Evolutionary conservation across 2,329 filamentous ascomycete genomes (phyloP).

Genomic region (Xylaria digitata): DNA sequence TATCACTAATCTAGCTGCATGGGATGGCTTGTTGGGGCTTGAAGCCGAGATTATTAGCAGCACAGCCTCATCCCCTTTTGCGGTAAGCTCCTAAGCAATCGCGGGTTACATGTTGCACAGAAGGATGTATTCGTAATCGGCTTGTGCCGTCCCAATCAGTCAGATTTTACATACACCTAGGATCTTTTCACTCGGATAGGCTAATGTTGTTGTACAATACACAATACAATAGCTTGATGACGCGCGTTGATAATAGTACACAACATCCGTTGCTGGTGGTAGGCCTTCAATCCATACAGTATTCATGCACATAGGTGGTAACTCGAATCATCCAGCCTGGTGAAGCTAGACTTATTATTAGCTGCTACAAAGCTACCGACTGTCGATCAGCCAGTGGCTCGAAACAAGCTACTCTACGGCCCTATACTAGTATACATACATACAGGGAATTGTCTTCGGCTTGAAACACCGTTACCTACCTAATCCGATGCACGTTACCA

Average conservation of each 20-base stretch:
- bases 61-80: conserved; percentile 28
- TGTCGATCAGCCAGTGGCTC: conserved; percentile 12
- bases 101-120: not conserved
- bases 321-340: not conserved
- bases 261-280: not conserved
- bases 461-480: conserved; percentile 26
- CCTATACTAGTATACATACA: not conserved
- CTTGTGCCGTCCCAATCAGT: conserved; percentile 13
- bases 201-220: conserved; percentile 1
- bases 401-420: conserved; percentile 20
- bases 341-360: conserved; percentile 3
- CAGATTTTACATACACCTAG: not conserved
- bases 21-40: conserved; percentile 21
- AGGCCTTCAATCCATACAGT: not conserved
- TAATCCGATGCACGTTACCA: conserved; percentile 22
- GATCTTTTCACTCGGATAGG: not conserved
- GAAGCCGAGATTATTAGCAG: conserved; percentile 33
- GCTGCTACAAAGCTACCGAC: conserved; percentile 3
- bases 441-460: conserved; percentile 1
- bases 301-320: too few relatives aligned
- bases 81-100: not conserved
- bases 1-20: conserved; percentile 24
- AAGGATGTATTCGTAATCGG: conserved; percentile 20
- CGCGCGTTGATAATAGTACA: not conserved
- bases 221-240: not conserved